phyloP scores from a whole-genome alignment of 345 rosid species.

The Arabidopsis suecica region DNA sequence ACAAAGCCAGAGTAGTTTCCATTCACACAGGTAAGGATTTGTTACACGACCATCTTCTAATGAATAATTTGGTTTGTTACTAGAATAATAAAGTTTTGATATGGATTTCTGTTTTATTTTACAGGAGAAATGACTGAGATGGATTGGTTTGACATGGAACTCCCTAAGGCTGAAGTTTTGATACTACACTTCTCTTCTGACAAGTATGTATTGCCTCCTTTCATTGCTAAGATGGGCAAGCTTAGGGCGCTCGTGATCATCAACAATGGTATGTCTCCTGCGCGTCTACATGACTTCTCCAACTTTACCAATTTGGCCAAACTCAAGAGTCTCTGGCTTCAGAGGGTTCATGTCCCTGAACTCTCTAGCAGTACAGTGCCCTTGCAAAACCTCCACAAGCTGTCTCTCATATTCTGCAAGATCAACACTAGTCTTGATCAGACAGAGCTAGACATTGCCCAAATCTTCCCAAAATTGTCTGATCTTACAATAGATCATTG shows the following conservation, averaged over 20 bases:
- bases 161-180: slow-evolving; percentile 90
- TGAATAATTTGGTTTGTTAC: neutral
- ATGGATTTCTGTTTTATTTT: slow-evolving; percentile 5
- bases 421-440: slow-evolving; percentile 57
- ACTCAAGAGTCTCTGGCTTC: slow-evolving; percentile 86
- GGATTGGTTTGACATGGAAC: slow-evolving; percentile 85
- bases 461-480: slow-evolving; percentile 62
- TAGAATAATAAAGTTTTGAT: neutral
- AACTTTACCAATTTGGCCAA: slow-evolving; percentile 56
- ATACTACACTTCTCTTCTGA: slow-evolving; percentile 68
- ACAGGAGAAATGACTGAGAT: slow-evolving; percentile 80
- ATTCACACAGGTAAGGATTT: slow-evolving; percentile 66
- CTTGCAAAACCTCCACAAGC: slow-evolving; percentile 54
- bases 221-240: slow-evolving; percentile 66
- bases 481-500: slow-evolving; percentile 87
- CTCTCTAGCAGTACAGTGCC: slow-evolving; percentile 52
- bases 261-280: slow-evolving; percentile 59
- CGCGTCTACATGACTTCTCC: slow-evolving; percentile 60
- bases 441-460: slow-evolving; percentile 53
- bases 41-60: neutral
- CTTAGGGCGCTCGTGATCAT: slow-evolving; percentile 79
- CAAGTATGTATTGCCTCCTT: slow-evolving; percentile 80
- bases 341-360: slow-evolving; percentile 64
- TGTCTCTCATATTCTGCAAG: slow-evolving; percentile 77
- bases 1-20: slow-evolving; percentile 76